These are phyloP conservation scores for Aspergillus awamori DNA, from an alignment of 2,329 filamentous ascomycete genomes.

Conservation along the genomic window DNA sequence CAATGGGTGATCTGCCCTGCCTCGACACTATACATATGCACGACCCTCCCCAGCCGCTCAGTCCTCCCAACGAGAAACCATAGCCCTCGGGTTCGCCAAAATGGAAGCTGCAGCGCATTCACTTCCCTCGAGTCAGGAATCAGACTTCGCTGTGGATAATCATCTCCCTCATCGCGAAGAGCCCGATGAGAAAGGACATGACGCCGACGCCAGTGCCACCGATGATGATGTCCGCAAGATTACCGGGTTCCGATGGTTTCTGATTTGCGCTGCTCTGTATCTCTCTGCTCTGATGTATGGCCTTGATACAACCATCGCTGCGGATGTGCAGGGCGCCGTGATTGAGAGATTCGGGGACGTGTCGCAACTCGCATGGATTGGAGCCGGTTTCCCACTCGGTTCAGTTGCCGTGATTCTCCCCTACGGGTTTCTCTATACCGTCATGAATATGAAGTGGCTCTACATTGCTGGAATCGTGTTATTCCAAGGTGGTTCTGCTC, in stretches of 20 bases:
- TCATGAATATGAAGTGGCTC: constrained; percentile 50
- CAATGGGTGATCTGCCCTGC: not conserved
- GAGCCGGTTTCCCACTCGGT: constrained; percentile 47
- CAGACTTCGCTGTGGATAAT: not conserved
- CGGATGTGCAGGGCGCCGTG: constrained; percentile 51
- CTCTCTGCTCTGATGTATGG: constrained; percentile 43
- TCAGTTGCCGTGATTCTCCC: constrained; percentile 45
- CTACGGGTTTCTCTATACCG: constrained; percentile 27
- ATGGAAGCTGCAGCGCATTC: too few relatives aligned
- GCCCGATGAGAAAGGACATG: not conserved
- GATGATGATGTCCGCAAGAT: constrained; percentile 1
- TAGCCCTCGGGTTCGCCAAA: too few relatives aligned
- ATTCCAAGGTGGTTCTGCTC: constrained; percentile 33
- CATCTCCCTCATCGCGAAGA: not conserved
- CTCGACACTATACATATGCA: too few relatives aligned
- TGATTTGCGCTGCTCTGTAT: constrained; percentile 31
- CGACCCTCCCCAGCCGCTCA: too few relatives aligned
- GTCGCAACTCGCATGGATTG: constrained; percentile 49
- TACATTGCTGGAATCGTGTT: constrained; percentile 28
- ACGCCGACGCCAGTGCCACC: not conserved
- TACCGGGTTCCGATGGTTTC: constrained; percentile 20
- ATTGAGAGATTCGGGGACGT: constrained; percentile 42
- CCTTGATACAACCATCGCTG: constrained; percentile 53
- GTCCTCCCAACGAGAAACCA: too few relatives aligned
- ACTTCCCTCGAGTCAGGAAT: too few relatives aligned